Percentiles rank a stretch among this genome's conserved stretches.
phyloP scores from a whole-genome alignment of 2,329 filamentous ascomycete genomes.

The Fusarium floridanum region DNA sequence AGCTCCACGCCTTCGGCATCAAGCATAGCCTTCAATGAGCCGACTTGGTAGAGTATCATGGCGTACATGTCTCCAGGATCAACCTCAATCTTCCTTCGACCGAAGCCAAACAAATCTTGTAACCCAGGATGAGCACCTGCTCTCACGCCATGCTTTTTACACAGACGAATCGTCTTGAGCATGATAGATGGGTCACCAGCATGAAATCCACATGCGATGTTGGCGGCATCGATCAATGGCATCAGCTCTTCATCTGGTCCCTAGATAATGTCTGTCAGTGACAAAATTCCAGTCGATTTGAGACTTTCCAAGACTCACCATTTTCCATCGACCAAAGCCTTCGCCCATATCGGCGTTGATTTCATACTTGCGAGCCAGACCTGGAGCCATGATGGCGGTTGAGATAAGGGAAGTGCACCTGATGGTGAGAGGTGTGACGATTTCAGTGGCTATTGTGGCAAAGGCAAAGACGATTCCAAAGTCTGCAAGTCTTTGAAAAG shows the following conservation, averaged over 20 bases:
- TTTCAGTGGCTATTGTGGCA: neutral
- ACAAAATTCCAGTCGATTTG: too few relatives aligned
- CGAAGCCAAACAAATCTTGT: conserved; percentile 75
- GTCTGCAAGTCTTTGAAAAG: neutral
- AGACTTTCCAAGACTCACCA: neutral
- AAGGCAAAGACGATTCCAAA: neutral
- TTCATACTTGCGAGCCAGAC: conserved; percentile 14
- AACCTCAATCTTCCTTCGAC: conserved; percentile 72
- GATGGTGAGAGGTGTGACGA: neutral
- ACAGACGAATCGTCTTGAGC: conserved; percentile 68
- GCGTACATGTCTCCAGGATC: conserved; percentile 68
- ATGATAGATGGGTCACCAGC: conserved; percentile 75
- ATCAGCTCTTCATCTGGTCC: conserved; percentile 70
- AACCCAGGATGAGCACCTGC: conserved; percentile 74
- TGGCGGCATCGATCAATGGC: conserved; percentile 71
- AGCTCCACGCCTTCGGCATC: conserved; percentile 67
- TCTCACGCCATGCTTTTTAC: conserved; percentile 68
- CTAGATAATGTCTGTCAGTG: neutral
- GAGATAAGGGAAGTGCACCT: neutral
- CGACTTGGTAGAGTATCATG: conserved; percentile 72
- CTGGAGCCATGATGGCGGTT: neutral
- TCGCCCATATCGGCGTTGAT: conserved; percentile 24
- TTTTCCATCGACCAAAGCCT: conserved; percentile 17
- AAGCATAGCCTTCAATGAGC: conserved; percentile 71
- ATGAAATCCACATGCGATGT: conserved; percentile 72